Conservation (phyloP, 2,329 filamentous ascomycete genomes). For the Plenodomus lindquistii region DNA sequence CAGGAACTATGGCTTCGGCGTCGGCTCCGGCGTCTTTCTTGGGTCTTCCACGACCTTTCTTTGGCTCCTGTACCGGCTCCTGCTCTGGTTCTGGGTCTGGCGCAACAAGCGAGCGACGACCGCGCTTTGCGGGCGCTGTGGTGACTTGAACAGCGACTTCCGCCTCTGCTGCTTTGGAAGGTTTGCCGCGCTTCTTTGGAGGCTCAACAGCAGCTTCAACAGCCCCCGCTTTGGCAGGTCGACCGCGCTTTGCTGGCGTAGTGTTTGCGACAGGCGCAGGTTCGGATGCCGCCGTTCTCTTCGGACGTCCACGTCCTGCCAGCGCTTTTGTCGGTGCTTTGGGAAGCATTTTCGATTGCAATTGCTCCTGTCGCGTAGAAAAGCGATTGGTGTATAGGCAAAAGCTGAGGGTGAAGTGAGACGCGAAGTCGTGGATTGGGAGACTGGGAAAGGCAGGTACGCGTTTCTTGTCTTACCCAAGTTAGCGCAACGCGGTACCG, state of each 20-base stretch:
- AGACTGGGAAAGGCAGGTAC: too few relatives aligned
- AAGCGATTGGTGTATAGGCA: too few relatives aligned
- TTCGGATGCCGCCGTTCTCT: conserved; percentile 8
- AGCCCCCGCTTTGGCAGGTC: conserved; percentile 13
- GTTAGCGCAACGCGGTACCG: too few relatives aligned
- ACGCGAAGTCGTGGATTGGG: too few relatives aligned
- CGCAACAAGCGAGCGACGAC: conserved; percentile 13
- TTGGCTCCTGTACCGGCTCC: conserved; percentile 1
- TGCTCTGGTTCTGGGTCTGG: too few relatives aligned
- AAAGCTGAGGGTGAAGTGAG: too few relatives aligned
- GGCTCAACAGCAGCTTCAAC: conserved; percentile 5
- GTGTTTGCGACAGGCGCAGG: conserved; percentile 5
- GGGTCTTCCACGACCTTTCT: conserved; percentile 4
- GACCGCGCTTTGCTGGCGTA: conserved; percentile 19
- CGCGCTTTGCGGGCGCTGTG: conserved; percentile 15
- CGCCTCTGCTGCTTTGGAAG: conserved; percentile 14
- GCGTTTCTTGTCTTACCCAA: too few relatives aligned
- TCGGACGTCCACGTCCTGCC: conserved; percentile 18
- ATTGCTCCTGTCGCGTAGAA: too few relatives aligned
- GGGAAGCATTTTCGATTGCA: conserved; percentile 14
- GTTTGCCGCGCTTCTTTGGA: conserved; percentile 29
- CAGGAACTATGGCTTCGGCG: conserved; percentile 3
- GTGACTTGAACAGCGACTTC: conserved; percentile 7
- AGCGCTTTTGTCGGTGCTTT: conserved; percentile 10
- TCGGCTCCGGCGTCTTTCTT: conserved; percentile 13